phyloP scores from a whole-genome alignment of 805 yeast species.

The Candida xyloterini region DNA sequence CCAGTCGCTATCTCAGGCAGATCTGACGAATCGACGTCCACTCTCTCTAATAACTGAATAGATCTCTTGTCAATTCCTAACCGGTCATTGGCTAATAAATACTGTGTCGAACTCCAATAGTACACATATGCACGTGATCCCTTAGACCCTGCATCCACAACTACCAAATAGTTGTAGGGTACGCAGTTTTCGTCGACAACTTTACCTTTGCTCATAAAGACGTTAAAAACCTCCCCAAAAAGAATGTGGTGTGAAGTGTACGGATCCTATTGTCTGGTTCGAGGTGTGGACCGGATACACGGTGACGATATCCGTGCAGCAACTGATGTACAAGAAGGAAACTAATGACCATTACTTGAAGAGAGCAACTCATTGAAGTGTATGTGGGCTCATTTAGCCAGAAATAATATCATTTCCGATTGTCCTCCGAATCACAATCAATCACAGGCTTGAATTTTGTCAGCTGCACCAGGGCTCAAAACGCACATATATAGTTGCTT shows the following conservation, averaged over 20 bases:
- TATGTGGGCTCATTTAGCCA: not conserved
- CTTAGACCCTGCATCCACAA: conserved; percentile 64
- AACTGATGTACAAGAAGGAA: not conserved
- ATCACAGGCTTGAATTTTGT: conserved; percentile 11
- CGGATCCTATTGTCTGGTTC: not conserved
- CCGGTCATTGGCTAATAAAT: conserved; percentile 22
- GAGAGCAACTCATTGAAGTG: not conserved
- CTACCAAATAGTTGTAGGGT: conserved; percentile 58
- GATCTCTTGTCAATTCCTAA: conserved; percentile 1
- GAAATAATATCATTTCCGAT: conserved; percentile 4
- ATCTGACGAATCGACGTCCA: conserved; percentile 5
- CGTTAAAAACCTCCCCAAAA: not conserved
- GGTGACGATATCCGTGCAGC: conserved; percentile 3
- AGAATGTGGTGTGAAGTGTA: conserved; percentile 1
- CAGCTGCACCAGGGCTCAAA: conserved; percentile 8
- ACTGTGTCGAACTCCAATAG: conserved; percentile 46
- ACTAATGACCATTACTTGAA: not conserved
- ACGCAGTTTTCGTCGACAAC: conserved; percentile 39
- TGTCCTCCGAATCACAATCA: conserved; percentile 7
- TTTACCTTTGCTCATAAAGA: conserved; percentile 14
- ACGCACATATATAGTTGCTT: conserved; percentile 4
- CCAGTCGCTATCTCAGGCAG: conserved; percentile 29
- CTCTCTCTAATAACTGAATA: conserved; percentile 6
- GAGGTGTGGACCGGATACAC: conserved; percentile 7
- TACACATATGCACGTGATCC: conserved; percentile 63